These are phyloP conservation scores for Cryomyces minteri DNA, from an alignment of 495 filamentous ascomycete genomes.

Conservation along the genomic window DNA sequence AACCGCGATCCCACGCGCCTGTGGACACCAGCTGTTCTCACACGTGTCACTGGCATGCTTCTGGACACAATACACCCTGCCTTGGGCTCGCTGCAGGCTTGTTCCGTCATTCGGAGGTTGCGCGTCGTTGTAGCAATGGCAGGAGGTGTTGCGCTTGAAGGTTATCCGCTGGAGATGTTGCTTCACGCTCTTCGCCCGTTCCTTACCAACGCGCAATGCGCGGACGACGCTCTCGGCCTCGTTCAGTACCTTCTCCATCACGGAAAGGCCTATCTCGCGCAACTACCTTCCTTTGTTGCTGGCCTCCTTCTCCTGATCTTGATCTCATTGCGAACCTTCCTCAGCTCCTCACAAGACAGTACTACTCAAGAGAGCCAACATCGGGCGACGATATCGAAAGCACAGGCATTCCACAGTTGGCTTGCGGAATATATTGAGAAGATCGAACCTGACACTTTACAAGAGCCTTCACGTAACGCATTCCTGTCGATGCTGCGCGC, in stretches of 20 bases:
- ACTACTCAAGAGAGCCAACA: conserved; percentile 64
- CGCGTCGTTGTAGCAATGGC: conserved; percentile 64
- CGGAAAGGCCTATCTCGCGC: conserved; percentile 43
- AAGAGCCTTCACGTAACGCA: conserved; percentile 23
- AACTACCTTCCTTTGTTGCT: conserved; percentile 53
- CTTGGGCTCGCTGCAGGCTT: conserved; percentile 70
- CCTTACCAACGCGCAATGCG: conserved; percentile 63
- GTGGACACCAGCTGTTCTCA: conserved; percentile 61
- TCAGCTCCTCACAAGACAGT: conserved; percentile 44
- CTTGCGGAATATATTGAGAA: conserved; percentile 36
- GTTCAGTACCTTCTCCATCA: conserved; percentile 64
- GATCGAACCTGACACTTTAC: conserved; percentile 26
- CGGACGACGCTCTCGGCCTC: conserved; percentile 81
- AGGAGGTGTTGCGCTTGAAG: conserved; percentile 44
- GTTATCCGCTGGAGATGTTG: conserved; percentile 86
- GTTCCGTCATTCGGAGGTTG: conserved; percentile 70
- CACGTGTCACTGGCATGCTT: conserved; percentile 57
- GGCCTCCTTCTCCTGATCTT: conserved; percentile 61
- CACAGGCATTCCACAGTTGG: conserved; percentile 51
- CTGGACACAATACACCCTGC: conserved; percentile 72
- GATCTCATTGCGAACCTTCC: conserved; percentile 53
- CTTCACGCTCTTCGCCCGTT: conserved; percentile 65
- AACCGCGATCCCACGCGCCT: conserved; percentile 41
- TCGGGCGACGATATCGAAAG: conserved; percentile 45
- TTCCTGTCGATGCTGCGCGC: conserved; percentile 48